Evolutionary conservation across 2,329 filamentous ascomycete species (phyloP).

Genomic region (Colletotrichum camelliae): DNA sequence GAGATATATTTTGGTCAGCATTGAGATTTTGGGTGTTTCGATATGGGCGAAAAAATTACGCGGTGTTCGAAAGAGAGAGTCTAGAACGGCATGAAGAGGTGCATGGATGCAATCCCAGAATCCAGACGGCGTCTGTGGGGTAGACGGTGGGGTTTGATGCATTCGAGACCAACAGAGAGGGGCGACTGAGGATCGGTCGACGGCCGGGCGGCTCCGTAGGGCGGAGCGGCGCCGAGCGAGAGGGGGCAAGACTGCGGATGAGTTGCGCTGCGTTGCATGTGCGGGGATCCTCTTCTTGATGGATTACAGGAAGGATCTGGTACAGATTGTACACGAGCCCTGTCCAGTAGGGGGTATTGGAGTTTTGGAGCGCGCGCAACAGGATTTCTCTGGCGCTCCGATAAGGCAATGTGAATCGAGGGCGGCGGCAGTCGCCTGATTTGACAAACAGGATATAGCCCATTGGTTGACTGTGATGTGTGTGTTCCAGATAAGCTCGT

Average conservation of each 20-base stretch:
- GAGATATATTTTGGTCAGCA: background rate
- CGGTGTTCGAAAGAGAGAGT: background rate
- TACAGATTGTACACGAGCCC: background rate
- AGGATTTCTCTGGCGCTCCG: background rate
- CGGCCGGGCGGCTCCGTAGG: background rate
- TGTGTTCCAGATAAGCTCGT: background rate
- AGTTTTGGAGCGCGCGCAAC: background rate
- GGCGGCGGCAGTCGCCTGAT: background rate
- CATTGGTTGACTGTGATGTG: background rate
- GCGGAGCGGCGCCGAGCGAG: background rate
- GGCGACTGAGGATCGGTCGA: background rate
- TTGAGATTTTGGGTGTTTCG: slow-evolving; percentile 3
- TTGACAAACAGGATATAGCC: background rate
- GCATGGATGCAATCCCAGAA: background rate
- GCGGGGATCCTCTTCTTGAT: background rate
- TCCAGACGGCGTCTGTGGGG: slow-evolving; percentile 10
- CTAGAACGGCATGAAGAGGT: slow-evolving; percentile 3
- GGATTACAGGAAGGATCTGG: background rate
- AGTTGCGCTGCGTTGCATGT: background rate
- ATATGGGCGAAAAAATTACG: slow-evolving; percentile 1
- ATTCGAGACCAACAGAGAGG: background rate
- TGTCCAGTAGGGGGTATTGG: background rate
- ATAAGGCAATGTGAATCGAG: background rate
- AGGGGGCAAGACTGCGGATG: background rate
- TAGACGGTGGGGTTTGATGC: background rate